These are phyloP conservation scores for Zopfochytrium polystomum DNA, from an alignment of 371 early-diverging fungal genomes.

Conservation along the genomic window DNA sequence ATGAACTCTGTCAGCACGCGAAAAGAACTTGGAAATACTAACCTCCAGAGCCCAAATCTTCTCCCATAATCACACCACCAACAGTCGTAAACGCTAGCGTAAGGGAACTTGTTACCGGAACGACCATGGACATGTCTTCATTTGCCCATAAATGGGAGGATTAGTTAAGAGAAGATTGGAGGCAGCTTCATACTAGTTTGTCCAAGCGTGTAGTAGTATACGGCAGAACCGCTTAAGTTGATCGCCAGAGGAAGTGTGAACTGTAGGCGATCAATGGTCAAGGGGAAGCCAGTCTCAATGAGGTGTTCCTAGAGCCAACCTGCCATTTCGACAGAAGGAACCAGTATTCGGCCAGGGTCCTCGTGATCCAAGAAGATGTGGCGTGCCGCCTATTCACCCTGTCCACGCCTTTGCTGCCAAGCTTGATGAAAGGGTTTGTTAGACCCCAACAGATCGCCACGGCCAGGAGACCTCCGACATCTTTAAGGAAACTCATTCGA, in stretches of 20 bases:
- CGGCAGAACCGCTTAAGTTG: slow-evolving; percentile 84
- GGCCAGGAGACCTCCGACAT: slow-evolving; percentile 48
- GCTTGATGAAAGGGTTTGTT: slow-evolving; percentile 92
- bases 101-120: slow-evolving; percentile 87
- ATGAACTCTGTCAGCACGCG: too few species aligned
- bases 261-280: slow-evolving; percentile 32
- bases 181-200: too few species aligned
- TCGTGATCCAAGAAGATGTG: slow-evolving; percentile 47
- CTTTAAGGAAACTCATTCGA: too few species aligned
- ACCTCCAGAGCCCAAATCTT: slow-evolving; percentile 49
- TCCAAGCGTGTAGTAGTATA: slow-evolving; percentile 88
- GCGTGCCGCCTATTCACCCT: slow-evolving; percentile 51
- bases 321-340: slow-evolving; percentile 85
- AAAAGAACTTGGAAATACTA: too few species aligned
- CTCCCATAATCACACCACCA: slow-evolving; percentile 77
- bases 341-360: slow-evolving; percentile 64
- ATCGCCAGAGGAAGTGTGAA: slow-evolving; percentile 82
- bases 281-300: background rate
- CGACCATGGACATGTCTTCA: slow-evolving; percentile 83
- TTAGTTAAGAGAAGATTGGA: too few species aligned
- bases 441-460: slow-evolving; percentile 93
- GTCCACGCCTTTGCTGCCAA: slow-evolving; percentile 78
- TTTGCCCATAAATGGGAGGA: too few species aligned
- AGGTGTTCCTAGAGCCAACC: slow-evolving; percentile 45
- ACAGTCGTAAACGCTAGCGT: slow-evolving; percentile 82